Percentiles rank a stretch among this genome's conserved stretches.
Conservation (phyloP, 2,329 filamentous ascomycete species). For the Nemania sp. region DNA sequence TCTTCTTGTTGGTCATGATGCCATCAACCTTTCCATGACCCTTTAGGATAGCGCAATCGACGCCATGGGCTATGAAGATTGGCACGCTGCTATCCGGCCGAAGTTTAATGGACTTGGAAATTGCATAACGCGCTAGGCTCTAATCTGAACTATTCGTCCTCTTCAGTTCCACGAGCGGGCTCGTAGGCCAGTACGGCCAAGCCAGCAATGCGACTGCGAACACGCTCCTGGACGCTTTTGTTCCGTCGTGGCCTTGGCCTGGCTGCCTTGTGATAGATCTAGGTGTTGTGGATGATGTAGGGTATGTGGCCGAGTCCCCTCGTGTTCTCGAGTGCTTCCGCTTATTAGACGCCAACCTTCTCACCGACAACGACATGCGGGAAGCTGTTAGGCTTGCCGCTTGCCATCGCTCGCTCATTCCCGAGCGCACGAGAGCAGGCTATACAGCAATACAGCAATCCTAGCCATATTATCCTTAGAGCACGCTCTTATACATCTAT, state of each 20-base stretch:
- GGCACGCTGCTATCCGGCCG: conserved; percentile 18
- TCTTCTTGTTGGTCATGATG: not conserved
- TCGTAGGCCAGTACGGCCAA: conserved; percentile 39
- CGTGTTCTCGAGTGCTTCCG: no score
- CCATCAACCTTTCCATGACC: not conserved
- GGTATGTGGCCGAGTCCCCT: not conserved
- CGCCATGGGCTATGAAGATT: conserved; percentile 3
- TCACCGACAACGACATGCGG: no score
- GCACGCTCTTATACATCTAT: no score
- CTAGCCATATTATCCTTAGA: no score
- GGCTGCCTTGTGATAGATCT: not conserved
- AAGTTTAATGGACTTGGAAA: conserved; percentile 28
- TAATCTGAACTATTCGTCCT: conserved; percentile 44
- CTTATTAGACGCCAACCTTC: no score
- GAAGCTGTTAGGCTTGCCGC: no score
- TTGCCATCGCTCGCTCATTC: no score
- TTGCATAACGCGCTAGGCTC: conserved; percentile 18
- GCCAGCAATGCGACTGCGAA: conserved; percentile 38
- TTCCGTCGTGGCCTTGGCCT: not conserved
- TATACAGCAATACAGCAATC: no score
- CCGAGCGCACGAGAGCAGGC: no score
- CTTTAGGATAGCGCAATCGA: not conserved
- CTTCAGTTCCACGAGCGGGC: conserved; percentile 39
- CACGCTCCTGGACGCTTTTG: conserved; percentile 13
- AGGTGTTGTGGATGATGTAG: not conserved